Evolutionary conservation across 768 basidiomycete species (phyloP), one percentile per base, ranked within the genome.

Genomic region (Podaxis mareebaensis): DNA sequence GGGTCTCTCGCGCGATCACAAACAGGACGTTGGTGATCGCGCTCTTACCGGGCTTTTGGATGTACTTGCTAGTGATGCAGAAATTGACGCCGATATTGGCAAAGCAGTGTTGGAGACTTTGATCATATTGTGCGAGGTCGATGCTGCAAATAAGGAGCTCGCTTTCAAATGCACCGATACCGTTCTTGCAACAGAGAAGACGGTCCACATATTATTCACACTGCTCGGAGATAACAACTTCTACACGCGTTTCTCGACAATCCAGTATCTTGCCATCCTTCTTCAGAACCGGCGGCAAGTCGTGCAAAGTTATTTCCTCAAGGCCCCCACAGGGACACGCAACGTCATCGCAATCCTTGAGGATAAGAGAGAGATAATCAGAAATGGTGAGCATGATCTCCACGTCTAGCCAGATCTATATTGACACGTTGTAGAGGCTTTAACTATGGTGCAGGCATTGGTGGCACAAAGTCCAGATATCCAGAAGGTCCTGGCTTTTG

Each of bases 401-500:
- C 26, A n/a, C 26, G 57, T 36, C 6, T 4, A 58, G 3, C 52
- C 22, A 46, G 26, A 12, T 22, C 28, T 4, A 52, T 40, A 24
- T 22, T 65, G 28, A 63, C 28, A 38, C 44, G 44, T 65, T 67
- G 68, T 76, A 93, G 93, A 98, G 83, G 90, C 88, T 24, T 86
- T 97, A 42, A 80, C 87, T 15, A 86, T 96, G 77, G 82, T 95
- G 38, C 92, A 96, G 65, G 79, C 87, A 4, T 80, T 99, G 13
- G 86, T 91, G 40, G 86, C 87, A 0, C 91, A 95, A 68, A 98
- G 92, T 68, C 85, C 92, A 36, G 94, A 98, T 73, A 92, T 99
- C 39, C 96, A 98, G 71, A 99, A 98, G 76, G 88, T 98, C 33
- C 86, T 99, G 51, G 95, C 96, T 0, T 99, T 99, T 69, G 95